Base-by-base conservation (phyloP, 2,329 filamentous ascomycete species). In the Cryphonectria radicalis region DNA sequence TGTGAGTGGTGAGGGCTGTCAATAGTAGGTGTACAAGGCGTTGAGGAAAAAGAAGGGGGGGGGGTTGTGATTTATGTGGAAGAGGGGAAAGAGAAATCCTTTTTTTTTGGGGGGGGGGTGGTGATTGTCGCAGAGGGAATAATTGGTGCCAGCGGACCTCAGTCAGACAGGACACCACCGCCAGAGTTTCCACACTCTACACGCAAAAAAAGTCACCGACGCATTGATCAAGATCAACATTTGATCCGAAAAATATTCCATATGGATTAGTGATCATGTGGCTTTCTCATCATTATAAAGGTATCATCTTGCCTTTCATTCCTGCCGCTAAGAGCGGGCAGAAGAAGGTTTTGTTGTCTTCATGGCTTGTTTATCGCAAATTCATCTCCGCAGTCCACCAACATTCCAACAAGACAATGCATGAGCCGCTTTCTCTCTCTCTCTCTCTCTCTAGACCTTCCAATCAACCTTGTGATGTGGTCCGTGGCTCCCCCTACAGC, bases 261-360 rank as follows among this genome's bases (percentile, higher is more conserved):
- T 40, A 22, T 37, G 35, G 37, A 10, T 59, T 17, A 22, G 25
- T 32, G 35, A 67, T 59, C 40, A 42, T 67, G 28, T 40, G 57
- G 32, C 13, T 28, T 19, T 35, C 43, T 53, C 40, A 67, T 69
- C 66, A 73, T 57, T 50, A 50, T 50, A 10, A 32, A 55, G 32
- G 46, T 65, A 46, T 64, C 71, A 66, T 71, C 43, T 40, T 3
- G 32, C 32, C 32, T 37, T 50, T 13, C 55, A 40, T 14, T 43
- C 63, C 43, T 68, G 66, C 55, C 60, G 25, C 46, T 22, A 42
- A 35, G 53, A 37, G 3, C n/a, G 35, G 62, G 53, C 55, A 19
- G 43, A 65, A 19, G 43, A 65, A 57, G 13, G 46, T 50, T 50
- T 68, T 28, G 46, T 50, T 55, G 8, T 11, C 42, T 55, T 40